These are phyloP conservation scores for Rhizoclosmatium globosum DNA, from an alignment of 192 early-diverging fungal genomes.

Conservation along the genomic window DNA sequence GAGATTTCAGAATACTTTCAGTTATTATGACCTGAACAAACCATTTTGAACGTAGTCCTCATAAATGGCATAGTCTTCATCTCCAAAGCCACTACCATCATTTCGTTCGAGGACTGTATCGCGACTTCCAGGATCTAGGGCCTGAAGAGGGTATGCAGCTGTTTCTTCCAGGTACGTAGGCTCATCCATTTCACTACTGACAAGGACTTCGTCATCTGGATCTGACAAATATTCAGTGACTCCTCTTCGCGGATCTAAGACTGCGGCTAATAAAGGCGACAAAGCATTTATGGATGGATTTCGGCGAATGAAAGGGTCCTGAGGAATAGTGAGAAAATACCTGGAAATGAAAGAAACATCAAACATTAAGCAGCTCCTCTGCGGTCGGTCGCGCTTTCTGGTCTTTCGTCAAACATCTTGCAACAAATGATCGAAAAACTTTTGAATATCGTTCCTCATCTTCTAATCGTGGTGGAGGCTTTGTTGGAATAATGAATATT, in stretches of 20 bases:
- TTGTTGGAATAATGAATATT: constrained; percentile 70
- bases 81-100: constrained; percentile 15
- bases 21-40: neutral
- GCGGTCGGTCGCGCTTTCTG: constrained; percentile 59
- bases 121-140: neutral
- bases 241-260: neutral
- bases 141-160: neutral
- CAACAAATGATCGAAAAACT: constrained; percentile 61
- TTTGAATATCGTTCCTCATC: constrained; percentile 51
- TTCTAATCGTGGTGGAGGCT: constrained; percentile 66
- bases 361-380: constrained; percentile 53
- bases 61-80: constrained; percentile 32
- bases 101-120: neutral
- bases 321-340: neutral
- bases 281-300: constrained; percentile 23
- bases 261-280: neutral
- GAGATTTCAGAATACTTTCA: neutral
- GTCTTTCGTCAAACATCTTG: constrained; percentile 65
- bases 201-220: constrained; percentile 17
- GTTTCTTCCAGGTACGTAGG: neutral
- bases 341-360: neutral
- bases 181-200: neutral
- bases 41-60: constrained; percentile 11
- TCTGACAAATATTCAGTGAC: neutral
- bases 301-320: constrained; percentile 57